Evolutionary conservation across 1,284 basidiomycete genomes (phyloP), one percentile per base, ranked within the genome.

Genomic region (Pyrrhoderma noxium): DNA sequence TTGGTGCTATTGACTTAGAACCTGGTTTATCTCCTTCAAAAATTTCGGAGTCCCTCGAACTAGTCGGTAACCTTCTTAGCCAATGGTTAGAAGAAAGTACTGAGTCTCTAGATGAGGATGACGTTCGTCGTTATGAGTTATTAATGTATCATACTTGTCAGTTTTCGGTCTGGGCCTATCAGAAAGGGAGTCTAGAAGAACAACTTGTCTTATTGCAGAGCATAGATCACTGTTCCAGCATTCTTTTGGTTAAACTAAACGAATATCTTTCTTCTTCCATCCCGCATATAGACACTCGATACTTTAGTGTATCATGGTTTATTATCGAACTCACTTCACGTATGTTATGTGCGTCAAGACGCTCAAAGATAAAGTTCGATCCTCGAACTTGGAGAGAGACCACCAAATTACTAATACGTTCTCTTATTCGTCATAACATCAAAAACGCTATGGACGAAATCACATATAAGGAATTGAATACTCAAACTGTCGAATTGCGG

Each of bases 261-360:
- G 41, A 41, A 11, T 23, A 3, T 11, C 8, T 14, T 2, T 8
- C 14, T 13, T 14, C 37, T 19, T 7, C 9, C 16, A 9, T 9
- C 9, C 7, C 4, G 2, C 27, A 19, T 9, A 16, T 51, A n/a
- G 41, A 51, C 43, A 7, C 36, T 45, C 53, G 42, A 31, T 58
- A 42, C 38, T 62, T 89, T 27, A 61, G 68, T 1, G 57, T 75
- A 18, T 72, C 74, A 35, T 88, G 85, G 82, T 80, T 81, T 54
- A 60, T 74, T 0, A 67, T 88, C 19, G 86, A 88, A 58, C 56
- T 84, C 3, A 67, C 74, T 1, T 67, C 68, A 35, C 73, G 79
- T 8, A 5, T 45, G 25, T 5, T 47, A 27, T 57, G 71, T 27
- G 57, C 55, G 21, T 55, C 56, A 21, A 59, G 61, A 23, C 64